Conservation (phyloP, 1,284 basidiomycete species). For the Rhizoctonia solani region DNA sequence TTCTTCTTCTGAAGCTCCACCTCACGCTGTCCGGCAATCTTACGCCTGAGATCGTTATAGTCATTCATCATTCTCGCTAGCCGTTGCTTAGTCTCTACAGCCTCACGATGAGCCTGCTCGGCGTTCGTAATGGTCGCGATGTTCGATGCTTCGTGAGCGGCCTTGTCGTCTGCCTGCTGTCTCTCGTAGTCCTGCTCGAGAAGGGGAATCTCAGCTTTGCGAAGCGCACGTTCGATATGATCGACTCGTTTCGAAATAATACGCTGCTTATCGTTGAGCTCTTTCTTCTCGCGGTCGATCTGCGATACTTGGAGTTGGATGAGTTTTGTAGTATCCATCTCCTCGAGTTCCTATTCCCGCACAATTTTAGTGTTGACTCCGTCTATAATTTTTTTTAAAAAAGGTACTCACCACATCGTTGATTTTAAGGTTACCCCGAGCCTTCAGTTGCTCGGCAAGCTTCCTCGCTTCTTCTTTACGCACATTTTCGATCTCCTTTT, state of each 20-base stretch:
- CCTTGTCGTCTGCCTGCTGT: conserved; percentile 79
- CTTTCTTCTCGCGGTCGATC: conserved; percentile 95
- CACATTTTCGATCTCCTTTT: conserved; percentile 82
- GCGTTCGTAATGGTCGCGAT: conserved; percentile 64
- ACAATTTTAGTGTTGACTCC: not conserved
- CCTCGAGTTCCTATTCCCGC: conserved; percentile 73
- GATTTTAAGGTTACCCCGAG: conserved; percentile 84
- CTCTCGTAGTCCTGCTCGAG: conserved; percentile 85
- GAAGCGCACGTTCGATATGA: conserved; percentile 93
- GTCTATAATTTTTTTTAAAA: not conserved
- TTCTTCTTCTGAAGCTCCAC: conserved; percentile 71
- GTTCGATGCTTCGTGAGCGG: conserved; percentile 70
- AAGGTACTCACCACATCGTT: conserved; percentile 67
- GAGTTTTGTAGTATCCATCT: conserved; percentile 85
- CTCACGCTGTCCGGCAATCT: conserved; percentile 65
- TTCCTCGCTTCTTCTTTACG: conserved; percentile 86
- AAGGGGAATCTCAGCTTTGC: conserved; percentile 90
- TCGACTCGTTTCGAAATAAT: conserved; percentile 90
- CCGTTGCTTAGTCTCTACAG: conserved; percentile 78
- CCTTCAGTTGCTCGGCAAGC: conserved; percentile 84
- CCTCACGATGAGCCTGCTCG: conserved; percentile 66
- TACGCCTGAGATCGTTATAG: conserved; percentile 64
- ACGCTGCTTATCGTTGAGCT: conserved; percentile 81
- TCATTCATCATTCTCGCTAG: conserved; percentile 78
- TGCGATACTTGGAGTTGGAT: conserved; percentile 93